A percentile compares a stretch with the other conserved stretches of the same genome.
phyloP scores from a whole-genome alignment of 2,329 filamentous ascomycete species.

The Pseudogymnoascus sp. region DNA sequence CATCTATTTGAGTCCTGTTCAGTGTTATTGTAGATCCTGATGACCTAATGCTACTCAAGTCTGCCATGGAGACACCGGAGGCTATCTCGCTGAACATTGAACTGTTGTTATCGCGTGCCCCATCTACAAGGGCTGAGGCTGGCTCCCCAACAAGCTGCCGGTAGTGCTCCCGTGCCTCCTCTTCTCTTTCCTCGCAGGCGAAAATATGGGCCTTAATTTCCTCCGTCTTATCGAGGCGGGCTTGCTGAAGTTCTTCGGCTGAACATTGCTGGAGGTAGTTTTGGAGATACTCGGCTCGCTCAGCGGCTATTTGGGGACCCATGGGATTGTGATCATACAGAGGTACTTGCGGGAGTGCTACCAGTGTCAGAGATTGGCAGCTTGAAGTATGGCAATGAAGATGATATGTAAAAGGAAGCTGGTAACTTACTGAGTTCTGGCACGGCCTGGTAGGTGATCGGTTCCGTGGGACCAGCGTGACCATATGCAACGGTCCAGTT shows the following conservation, averaged over 20 bases:
- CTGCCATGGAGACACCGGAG: not conserved
- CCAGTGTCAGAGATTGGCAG: not conserved
- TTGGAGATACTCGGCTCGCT: not conserved
- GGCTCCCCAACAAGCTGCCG: not conserved
- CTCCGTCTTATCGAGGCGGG: not conserved
- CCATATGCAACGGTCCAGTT: not conserved
- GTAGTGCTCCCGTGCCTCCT: not conserved
- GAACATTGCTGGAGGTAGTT: not conserved
- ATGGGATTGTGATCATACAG: not conserved
- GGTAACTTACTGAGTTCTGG: not conserved
- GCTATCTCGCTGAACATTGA: not conserved
- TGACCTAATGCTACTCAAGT: not conserved
- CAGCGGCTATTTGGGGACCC: not conserved
- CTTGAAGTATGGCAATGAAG: not conserved
- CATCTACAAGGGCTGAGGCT: not conserved
- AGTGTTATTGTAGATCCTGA: not conserved
- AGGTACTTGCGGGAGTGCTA: not conserved
- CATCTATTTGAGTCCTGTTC: not conserved
- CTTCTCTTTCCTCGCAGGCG: not conserved
- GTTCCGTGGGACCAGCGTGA: not conserved
- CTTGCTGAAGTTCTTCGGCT: not conserved
- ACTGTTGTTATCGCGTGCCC: not conserved
- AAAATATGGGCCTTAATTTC: not conserved
- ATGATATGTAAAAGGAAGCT: not conserved
- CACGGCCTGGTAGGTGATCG: not conserved